Conservation (phyloP, 345 rosid species). For the Toxicodendron radicans region DNA sequence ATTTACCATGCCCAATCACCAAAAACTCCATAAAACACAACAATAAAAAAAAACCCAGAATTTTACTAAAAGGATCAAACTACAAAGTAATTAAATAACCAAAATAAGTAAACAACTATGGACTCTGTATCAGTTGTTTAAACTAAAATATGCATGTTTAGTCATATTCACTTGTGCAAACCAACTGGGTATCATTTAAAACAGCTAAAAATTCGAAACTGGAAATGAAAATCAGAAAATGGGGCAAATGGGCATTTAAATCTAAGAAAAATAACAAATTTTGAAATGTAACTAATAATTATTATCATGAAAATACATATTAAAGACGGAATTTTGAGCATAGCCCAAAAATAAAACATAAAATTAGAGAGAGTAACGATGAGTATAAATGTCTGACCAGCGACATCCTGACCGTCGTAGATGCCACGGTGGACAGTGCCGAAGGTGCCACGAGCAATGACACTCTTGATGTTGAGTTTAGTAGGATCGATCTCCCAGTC, state of each 20-base stretch:
- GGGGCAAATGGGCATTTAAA: background rate
- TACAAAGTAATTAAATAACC: background rate
- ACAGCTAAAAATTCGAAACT: background rate
- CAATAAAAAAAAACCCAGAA: conserved; percentile 16
- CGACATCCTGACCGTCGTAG: conserved; percentile 86
- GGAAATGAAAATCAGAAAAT: background rate
- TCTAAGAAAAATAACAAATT: background rate
- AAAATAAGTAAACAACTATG: background rate
- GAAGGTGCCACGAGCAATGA: conserved; percentile 96
- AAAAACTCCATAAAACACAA: conserved; percentile 18
- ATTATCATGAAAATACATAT: background rate
- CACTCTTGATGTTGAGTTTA: conserved; percentile 76
- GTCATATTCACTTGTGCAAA: background rate
- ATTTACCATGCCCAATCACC: conserved; percentile 29
- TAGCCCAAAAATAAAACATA: background rate
- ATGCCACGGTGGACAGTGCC: conserved; percentile 97
- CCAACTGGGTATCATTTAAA: conserved; percentile 1
- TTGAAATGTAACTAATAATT: background rate
- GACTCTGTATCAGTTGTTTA: background rate
- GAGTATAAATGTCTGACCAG: conserved; percentile 55
- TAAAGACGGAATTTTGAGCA: background rate
- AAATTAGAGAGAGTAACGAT: background rate
- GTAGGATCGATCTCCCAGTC: conserved; percentile 99
- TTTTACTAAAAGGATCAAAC: conserved; percentile 5
- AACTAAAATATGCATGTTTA: background rate